Base-by-base conservation (phyloP, 345 rosid species). In the Raphanus raphanistrum region DNA sequence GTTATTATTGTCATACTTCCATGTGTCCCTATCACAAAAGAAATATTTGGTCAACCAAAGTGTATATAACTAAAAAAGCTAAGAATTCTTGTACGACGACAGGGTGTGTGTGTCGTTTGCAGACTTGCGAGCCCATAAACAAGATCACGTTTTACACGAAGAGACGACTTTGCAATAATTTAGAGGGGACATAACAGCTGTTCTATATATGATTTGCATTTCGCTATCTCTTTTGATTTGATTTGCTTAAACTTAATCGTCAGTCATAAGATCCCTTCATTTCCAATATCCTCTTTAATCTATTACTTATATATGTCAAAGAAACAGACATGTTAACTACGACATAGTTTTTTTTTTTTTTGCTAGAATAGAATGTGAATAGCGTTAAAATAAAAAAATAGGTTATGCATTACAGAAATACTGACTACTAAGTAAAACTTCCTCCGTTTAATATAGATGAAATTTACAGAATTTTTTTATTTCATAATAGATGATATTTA, bases 101-200 rank as follows among this genome's bases (percentile, higher is more conserved):
- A 63, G 7, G 8, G 68, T 63, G 70, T 41, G 68, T 63, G 70
- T 41, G 4, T 6, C 35, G 12, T 66, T 25, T 41, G 36, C 67
- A 33, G 67, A 63, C 67, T 45, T 62, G 43, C 67, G 67, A 31
- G 43, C 17, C 17, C 7, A 1, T 10, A 15, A 38, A 16, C 15
- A 58, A 54, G 26, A 79, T 27, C 74, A 73, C 74, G 82, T 73
- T 79, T 73, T 7, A 58, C 73, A 78, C 63, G 55, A 72, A 3
- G 68, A 54, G 60, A 58, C 48, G 58, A 71, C 54, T 29, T 66
- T 2, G 0, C 15, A 31, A 41, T 77, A 70, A 63, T 64, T 28
- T 36, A 25, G 70, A 76, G 72, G 26, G 12, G 12, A 13, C 63
- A 72, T 57, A 67, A 13, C 33, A 72, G 77, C 68, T 58, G 16